Evolutionary conservation across 192 early-diverging fungal species (phyloP), one percentile per base, ranked within the genome.

Genomic region (Podila clonocystis): DNA sequence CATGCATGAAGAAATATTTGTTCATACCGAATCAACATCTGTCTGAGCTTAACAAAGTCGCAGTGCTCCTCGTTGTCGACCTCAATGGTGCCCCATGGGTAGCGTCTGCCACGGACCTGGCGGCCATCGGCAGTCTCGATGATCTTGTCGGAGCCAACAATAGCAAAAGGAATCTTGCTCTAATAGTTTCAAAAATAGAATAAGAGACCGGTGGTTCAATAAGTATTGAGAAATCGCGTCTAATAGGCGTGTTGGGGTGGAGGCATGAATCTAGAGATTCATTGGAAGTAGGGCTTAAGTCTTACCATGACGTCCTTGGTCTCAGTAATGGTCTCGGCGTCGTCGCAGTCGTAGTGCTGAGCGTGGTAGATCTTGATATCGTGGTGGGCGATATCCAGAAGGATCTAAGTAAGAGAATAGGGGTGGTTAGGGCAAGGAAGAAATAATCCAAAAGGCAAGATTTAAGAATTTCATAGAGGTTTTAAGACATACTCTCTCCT

Each of bases 1-100:
- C 33, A 58, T 55, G 17, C 55, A 57, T 45, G 41, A 45, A 45
- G 1, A 50, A 29, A 57, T 9, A 48, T 7, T 36, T 15, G 64
- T 29, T 26, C 60, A 69, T 22, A 76, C 74, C 94, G 89, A 74
- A 94, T 87, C 9, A 95, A 79, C 93, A 96, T 93, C 86, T 99
- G 94, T 69, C 98, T 90, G 63, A 99, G 89, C 73, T 96, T 94
- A 71, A 96, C 90, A 84, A 99, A 99, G 69, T 98, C 98, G 86
- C 94, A 96, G 87, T 98, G 98, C 13, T 92, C 90, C 85, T 96
- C 94, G 83, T 97, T 95, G 75, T 99, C 98, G 36, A 99, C 97
- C 87, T 99, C 95, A 82, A 99, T 94, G 26, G 96, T 87, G 60
- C 97, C 97, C 94, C 95, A 98, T 31, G 95, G 95, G 74, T 97